phyloP scores from a whole-genome alignment of 2,329 filamentous ascomycete genomes.

The Byssochlamys sp. region DNA sequence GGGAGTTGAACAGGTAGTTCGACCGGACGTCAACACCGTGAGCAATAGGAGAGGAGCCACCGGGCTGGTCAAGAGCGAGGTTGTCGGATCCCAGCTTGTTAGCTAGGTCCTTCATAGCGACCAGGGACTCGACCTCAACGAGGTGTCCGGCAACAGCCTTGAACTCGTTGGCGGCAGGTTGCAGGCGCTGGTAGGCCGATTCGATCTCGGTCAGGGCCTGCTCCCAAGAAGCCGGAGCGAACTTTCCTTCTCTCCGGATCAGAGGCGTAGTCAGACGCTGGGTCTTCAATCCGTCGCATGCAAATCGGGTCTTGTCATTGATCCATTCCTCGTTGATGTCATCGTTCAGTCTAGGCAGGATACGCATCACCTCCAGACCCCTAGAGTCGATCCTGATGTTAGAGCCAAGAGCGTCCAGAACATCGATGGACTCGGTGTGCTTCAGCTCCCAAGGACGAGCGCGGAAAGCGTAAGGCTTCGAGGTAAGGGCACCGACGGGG shows the following conservation, averaged over 20 bases:
- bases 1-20: slow-evolving; percentile 95
- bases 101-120: slow-evolving; percentile 92
- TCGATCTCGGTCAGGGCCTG: slow-evolving; percentile 83
- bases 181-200: slow-evolving; percentile 66
- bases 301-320: slow-evolving; percentile 94
- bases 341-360: slow-evolving; percentile 86
- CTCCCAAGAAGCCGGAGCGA: slow-evolving; percentile 89
- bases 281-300: slow-evolving; percentile 91
- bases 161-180: slow-evolving; percentile 85
- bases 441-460: slow-evolving; percentile 94
- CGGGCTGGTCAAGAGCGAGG: slow-evolving; percentile 79
- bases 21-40: slow-evolving; percentile 89
- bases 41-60: slow-evolving; percentile 70
- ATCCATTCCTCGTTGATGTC: slow-evolving; percentile 99
- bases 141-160: slow-evolving; percentile 88
- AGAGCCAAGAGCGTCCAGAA: slow-evolving; percentile 82
- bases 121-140: slow-evolving; percentile 82
- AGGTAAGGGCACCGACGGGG: slow-evolving; percentile 90
- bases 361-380: slow-evolving; percentile 90
- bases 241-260: slow-evolving; percentile 78
- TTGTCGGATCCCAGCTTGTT: slow-evolving; percentile 97
- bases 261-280: slow-evolving; percentile 89
- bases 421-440: slow-evolving; percentile 90
- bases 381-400: slow-evolving; percentile 90
- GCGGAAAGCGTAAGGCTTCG: slow-evolving; percentile 95